These are phyloP conservation scores for Vigna nakashimae DNA, from an alignment of 306 rosid genomes.

Conservation along the genomic window DNA sequence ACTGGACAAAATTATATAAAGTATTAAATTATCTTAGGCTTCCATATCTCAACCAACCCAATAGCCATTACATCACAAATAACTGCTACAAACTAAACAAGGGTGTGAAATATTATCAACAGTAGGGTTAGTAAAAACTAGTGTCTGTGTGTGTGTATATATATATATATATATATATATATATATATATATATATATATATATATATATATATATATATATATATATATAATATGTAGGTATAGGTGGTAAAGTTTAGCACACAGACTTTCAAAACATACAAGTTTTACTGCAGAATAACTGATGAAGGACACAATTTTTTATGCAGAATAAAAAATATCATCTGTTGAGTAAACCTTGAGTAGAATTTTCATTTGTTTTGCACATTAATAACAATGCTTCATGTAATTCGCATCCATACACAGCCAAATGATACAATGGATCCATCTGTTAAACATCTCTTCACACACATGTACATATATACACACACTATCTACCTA, in stretches of 20 bases:
- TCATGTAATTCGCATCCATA: neutral
- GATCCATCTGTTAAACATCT: neutral
- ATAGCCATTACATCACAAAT: neutral
- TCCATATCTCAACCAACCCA: neutral
- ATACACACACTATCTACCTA: too few relatives aligned
- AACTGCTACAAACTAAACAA: neutral
- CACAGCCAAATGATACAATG: conserved; percentile 7
- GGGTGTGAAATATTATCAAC: too few relatives aligned
- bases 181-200: too few relatives aligned
- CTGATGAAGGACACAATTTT: neutral
- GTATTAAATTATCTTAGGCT: neutral
- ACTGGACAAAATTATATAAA: neutral
- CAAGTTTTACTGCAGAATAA: neutral
- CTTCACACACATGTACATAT: too few relatives aligned
- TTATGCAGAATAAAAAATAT: neutral
- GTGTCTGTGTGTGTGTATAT: too few relatives aligned
- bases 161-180: neutral
- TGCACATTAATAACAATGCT: neutral
- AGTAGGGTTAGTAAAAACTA: too few relatives aligned
- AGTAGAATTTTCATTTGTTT: neutral
- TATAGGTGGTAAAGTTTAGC: neutral
- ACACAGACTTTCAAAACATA: neutral
- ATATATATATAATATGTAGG: neutral
- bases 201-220: neutral
- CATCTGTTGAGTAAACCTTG: neutral